Conservation (phyloP, 1,284 basidiomycete species). For the Ustilago xerochloae region DNA sequence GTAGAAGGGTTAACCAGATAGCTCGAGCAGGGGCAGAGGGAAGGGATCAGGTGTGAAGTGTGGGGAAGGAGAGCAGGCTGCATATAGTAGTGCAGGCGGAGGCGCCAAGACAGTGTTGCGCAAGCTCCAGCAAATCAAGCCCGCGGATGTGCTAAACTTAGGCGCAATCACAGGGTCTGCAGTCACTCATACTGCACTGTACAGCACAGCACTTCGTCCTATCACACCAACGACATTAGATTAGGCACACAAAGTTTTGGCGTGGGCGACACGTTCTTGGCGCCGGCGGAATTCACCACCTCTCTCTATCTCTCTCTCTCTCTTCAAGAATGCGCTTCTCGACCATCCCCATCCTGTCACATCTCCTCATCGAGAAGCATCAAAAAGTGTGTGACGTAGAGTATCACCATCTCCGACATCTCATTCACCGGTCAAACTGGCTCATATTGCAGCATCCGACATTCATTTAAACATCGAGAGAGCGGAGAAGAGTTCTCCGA, state of each 20-base stretch:
- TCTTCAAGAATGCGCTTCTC: background rate
- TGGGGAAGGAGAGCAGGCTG: background rate
- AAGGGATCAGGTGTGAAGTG: too few species aligned
- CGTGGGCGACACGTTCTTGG: background rate
- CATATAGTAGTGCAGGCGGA: background rate
- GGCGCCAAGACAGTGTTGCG: background rate
- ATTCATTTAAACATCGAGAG: background rate
- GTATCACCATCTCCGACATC: background rate
- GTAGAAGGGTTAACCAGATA: background rate
- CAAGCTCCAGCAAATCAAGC: too few species aligned
- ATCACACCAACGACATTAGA: too few species aligned
- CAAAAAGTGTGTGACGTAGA: background rate
- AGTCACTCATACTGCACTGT: background rate
- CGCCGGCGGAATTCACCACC: background rate
- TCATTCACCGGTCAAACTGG: background rate
- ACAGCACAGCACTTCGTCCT: background rate
- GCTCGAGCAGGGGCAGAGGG: background rate
- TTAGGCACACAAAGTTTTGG: background rate
- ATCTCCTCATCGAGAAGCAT: background rate
- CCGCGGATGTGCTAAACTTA: background rate
- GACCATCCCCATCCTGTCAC: constrained; percentile 1
- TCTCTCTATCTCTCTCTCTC: background rate
- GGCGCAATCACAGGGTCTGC: background rate
- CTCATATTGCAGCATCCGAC: background rate
- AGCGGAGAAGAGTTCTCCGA: background rate